Conservation (phyloP, 2,329 filamentous ascomycete genomes). For the Sphaceloma murrayae region DNA sequence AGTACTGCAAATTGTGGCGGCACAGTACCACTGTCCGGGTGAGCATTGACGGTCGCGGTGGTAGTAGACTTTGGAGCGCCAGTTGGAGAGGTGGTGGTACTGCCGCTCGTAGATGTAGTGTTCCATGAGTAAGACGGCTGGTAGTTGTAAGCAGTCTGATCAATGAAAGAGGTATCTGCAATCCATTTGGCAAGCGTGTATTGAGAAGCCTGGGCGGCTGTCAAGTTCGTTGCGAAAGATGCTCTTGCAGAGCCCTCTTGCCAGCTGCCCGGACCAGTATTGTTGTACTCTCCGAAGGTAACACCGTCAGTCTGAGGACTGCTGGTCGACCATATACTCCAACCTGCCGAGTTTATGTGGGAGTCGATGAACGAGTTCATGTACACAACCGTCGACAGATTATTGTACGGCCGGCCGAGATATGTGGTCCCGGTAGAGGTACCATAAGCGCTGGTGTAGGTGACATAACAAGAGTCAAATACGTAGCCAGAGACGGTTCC, state of each 20-base stretch:
- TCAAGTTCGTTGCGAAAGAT: conserved; percentile 37
- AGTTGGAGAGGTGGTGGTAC: conserved; percentile 5
- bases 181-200: conserved; percentile 34
- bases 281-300: conserved; percentile 49
- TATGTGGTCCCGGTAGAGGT: conserved; percentile 34
- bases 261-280: conserved; percentile 47
- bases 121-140: conserved; percentile 29
- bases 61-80: conserved; percentile 20
- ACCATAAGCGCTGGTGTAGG: conserved; percentile 42
- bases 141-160: conserved; percentile 34
- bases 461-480: conserved; percentile 42
- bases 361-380: conserved; percentile 42
- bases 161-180: conserved; percentile 36
- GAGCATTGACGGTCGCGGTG: conserved; percentile 28
- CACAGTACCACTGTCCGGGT: conserved; percentile 35
- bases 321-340: conserved; percentile 45
- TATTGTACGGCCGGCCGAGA: conserved; percentile 44
- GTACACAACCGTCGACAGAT: conserved; percentile 41
- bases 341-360: conserved; percentile 50
- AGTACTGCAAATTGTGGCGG: conserved; percentile 36
- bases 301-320: conserved; percentile 43
- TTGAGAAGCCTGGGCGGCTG: conserved; percentile 27
- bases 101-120: conserved; percentile 17
- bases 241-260: conserved; percentile 41
- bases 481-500: conserved; percentile 31